These are phyloP conservation scores for Russula emetica DNA, from an alignment of 768 basidiomycete genomes.

Conservation along the genomic window DNA sequence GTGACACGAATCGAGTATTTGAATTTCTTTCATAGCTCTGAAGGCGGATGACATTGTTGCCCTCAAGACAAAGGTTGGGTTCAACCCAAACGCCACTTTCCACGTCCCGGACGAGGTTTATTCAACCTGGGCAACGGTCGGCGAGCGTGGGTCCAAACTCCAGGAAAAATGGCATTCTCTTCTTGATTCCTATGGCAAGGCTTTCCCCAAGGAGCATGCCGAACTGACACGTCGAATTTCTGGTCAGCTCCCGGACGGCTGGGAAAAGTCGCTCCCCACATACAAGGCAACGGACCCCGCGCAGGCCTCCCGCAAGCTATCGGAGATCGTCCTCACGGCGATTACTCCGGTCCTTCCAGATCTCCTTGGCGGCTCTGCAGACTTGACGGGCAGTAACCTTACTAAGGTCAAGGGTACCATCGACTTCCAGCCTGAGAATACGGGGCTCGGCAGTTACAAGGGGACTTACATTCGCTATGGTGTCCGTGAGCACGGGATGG, in stretches of 20 bases:
- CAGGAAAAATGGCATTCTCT: conserved; percentile 73
- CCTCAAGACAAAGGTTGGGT: conserved; percentile 80
- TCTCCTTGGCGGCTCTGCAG: conserved; percentile 83
- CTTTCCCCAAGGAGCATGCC: conserved; percentile 79
- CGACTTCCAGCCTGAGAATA: conserved; percentile 91
- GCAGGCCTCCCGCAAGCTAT: conserved; percentile 88
- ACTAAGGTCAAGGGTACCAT: conserved; percentile 79
- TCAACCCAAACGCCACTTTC: conserved; percentile 75
- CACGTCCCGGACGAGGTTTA: conserved; percentile 70
- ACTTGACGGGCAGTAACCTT: conserved; percentile 88
- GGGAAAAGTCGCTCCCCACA: conserved; percentile 81
- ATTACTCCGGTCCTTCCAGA: conserved; percentile 77
- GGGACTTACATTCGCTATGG: conserved; percentile 94
- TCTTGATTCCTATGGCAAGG: conserved; percentile 62
- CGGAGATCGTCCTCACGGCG: conserved; percentile 80
- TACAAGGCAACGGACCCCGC: conserved; percentile 83
- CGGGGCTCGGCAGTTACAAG: conserved; percentile 74
- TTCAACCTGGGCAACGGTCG: conserved; percentile 60
- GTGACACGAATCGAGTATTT: conserved; percentile 20
- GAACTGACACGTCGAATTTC: conserved; percentile 83
- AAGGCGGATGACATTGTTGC: conserved; percentile 86
- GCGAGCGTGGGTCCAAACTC: conserved; percentile 65
- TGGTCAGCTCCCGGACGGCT: conserved; percentile 76
- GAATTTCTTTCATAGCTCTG: conserved; percentile 52
- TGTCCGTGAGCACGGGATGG: conserved; percentile 97